phyloP scores from a whole-genome alignment of 2,329 filamentous ascomycete genomes.

The Chaetomiaceae sp. region DNA sequence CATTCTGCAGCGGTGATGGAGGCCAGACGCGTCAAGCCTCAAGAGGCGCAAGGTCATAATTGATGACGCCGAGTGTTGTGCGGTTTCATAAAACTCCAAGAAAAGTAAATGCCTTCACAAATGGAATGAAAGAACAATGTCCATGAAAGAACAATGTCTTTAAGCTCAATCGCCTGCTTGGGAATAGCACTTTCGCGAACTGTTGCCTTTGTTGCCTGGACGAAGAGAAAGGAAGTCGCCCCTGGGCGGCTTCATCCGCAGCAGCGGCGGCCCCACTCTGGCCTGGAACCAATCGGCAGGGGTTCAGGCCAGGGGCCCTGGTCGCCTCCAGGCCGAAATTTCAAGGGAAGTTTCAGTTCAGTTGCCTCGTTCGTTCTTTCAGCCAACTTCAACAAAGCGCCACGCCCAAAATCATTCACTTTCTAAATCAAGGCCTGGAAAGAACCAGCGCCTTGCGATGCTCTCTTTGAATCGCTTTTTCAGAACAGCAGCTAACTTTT shows the following conservation, averaged over 20 bases:
- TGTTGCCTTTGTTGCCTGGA: background rate
- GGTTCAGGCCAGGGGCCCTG: background rate
- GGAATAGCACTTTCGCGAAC: no score
- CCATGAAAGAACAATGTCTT: no score
- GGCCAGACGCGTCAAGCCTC: no score
- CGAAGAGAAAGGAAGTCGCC: background rate
- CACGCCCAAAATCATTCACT: no score
- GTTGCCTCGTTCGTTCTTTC: constrained; percentile 1
- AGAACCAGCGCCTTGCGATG: background rate
- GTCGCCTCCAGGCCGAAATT: constrained; percentile 1
- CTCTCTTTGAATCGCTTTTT: background rate
- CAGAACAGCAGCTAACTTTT: background rate
- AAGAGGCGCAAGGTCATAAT: no score
- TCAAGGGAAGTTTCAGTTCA: constrained; percentile 10
- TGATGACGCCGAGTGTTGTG: no score
- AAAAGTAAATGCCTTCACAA: no score
- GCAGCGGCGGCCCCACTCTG: constrained; percentile 1
- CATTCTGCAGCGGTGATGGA: no score
- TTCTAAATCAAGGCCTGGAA: background rate
- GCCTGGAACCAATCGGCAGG: background rate
- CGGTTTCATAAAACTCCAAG: no score
- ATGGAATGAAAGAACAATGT: no score
- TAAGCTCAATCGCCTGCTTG: no score
- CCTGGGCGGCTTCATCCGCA: constrained; percentile 3
- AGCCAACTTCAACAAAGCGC: background rate